Evolutionary conservation across 2,329 filamentous ascomycete species (phyloP), one percentile per base, ranked within the genome.

Genomic region (Epichloe sylvatica): DNA sequence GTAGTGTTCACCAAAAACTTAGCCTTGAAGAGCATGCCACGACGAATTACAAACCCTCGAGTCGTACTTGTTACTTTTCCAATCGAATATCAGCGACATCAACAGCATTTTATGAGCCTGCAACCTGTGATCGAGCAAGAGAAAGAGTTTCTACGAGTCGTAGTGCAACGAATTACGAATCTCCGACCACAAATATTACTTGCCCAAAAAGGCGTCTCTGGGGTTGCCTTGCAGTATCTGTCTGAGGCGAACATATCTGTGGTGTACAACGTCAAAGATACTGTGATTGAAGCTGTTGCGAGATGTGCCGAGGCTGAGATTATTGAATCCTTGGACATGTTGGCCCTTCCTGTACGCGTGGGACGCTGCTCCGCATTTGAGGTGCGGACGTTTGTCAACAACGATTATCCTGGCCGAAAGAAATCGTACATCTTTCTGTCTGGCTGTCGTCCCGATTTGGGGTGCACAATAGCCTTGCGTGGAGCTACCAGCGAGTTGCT

Each of bases 1-100:
- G 83, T 98, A 8, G 90, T 98, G 1, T 98, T 98, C 64, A 92
- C 89, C 12, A 98, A 98, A 64, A 98, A 98, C 55, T 71, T 98
- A 46, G 92, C 94, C 0, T 70, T 97, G 47, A 98, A 98, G 64
- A 94, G 85, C 65, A 98, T 98, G 92, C 83, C 86, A 17, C 80
- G 92, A 51, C 86, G 81, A 54, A 92, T 97, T 54, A 67, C 76
- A 12, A 83, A 86, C 49, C 92, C 92, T 3, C 82, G 88, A 34
- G 92, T 98, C 53, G 76, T 95, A 45, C 87, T 98, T 55, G 83
- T 98, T 51, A 91, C 89, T 0, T 98, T 98, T 61, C 83, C 92
- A 0, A 87, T 98, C 51, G 92, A 98, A 63, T 98, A 98, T 64
- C 87, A 94, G 51, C 81, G 92, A 38, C 89, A 96, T 57, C 72